Percentiles rank a stretch among this genome's conserved stretches.
Evolutionary conservation across 306 rosid genomes (phyloP).

Genomic region (Citrullus mucosospermus): DNA sequence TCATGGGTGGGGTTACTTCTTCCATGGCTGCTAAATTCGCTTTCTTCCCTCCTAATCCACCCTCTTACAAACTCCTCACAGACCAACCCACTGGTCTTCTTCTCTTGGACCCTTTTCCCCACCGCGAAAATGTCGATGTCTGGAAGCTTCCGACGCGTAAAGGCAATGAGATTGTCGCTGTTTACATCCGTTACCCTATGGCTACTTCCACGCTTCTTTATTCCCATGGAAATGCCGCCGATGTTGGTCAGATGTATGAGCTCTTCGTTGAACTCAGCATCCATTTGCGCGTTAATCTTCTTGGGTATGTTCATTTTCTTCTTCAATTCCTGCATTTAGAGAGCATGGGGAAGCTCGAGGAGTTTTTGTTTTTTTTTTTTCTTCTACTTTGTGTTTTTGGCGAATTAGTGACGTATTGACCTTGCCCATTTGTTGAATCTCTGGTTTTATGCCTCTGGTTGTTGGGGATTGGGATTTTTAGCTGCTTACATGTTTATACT

Average conservation of each 20-base stretch:
- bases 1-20: conserved; percentile 80
- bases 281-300: conserved; percentile 59
- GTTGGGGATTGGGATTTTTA: background rate
- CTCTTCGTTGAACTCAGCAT: conserved; percentile 69
- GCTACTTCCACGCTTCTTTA: conserved; percentile 71
- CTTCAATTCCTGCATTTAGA: background rate
- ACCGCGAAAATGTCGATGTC: conserved; percentile 69
- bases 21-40: conserved; percentile 90
- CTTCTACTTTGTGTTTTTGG: background rate
- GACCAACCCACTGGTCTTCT: conserved; percentile 39
- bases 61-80: conserved; percentile 51
- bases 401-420: background rate
- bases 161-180: conserved; percentile 72
- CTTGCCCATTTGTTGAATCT: background rate
- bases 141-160: conserved; percentile 61
- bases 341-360: background rate
- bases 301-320: conserved; percentile 36
- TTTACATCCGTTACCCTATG: conserved; percentile 59
- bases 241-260: conserved; percentile 83
- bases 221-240: conserved; percentile 83
- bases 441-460: background rate
- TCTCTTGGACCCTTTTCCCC: conserved; percentile 43
- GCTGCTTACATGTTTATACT: background rate
- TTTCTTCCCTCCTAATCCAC: conserved; percentile 75
- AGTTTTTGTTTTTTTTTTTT: background rate